Evolutionary conservation across 495 filamentous ascomycete species (phyloP).

Genomic region (Cercophora scortea): DNA sequence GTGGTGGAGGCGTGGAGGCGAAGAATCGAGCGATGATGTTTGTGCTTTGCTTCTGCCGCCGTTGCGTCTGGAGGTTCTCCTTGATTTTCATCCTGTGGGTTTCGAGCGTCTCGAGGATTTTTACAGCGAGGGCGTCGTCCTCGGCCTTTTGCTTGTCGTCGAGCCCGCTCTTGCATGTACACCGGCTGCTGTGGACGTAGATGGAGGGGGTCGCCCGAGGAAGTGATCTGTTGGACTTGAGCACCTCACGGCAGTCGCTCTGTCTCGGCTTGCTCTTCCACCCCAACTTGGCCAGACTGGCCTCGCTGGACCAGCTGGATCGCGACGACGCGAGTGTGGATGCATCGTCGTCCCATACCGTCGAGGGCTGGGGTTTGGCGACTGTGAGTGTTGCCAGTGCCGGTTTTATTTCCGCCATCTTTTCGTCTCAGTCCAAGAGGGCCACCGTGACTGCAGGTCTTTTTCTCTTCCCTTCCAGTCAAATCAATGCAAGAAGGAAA

Average conservation of each 20-base stretch:
- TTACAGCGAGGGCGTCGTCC: conserved; percentile 4
- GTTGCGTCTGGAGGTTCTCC: neutral
- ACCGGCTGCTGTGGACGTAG: conserved; percentile 5
- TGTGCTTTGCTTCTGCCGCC: neutral
- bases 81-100: neutral
- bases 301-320: conserved; percentile 1
- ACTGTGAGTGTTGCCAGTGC: neutral
- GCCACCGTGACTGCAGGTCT: too few relatives aligned
- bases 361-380: neutral
- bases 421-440: neutral
- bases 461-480: too few relatives aligned
- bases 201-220: conserved; percentile 2
- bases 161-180: conserved; percentile 3
- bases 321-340: neutral
- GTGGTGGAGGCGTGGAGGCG: neutral
- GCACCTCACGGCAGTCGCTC: conserved; percentile 8
- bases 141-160: neutral
- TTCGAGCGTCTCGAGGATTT: conserved; percentile 3
- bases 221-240: conserved; percentile 2
- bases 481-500: too few relatives aligned
- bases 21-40: neutral
- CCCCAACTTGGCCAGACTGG: neutral
- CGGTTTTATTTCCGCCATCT: neutral
- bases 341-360: neutral
- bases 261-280: conserved; percentile 3